Conservation (phyloP, 371 early-diverging fungal genomes). For the Mucor irregularis region DNA sequence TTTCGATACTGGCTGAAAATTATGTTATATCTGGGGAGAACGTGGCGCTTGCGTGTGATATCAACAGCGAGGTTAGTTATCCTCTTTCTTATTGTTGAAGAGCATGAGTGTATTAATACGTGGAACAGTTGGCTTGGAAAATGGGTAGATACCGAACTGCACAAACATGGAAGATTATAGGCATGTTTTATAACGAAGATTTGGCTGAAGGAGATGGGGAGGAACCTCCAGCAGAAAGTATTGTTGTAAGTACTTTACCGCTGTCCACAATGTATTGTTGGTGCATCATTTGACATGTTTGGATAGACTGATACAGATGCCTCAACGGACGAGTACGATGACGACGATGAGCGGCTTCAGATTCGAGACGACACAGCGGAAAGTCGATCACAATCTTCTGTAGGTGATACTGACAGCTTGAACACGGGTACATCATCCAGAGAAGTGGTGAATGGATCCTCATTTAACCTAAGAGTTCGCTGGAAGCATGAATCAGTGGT, state of each 20-base stretch:
- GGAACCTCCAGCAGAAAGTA: neutral
- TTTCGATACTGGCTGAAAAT: slow-evolving; percentile 67
- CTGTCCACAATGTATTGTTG: neutral
- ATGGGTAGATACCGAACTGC: slow-evolving; percentile 67
- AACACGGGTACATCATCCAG: slow-evolving; percentile 13
- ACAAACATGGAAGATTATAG: slow-evolving; percentile 82
- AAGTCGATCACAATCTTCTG: slow-evolving; percentile 16
- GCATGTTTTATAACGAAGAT: slow-evolving; percentile 57
- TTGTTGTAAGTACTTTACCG: neutral
- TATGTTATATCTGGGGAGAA: slow-evolving; percentile 53
- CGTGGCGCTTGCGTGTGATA: slow-evolving; percentile 60
- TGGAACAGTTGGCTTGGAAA: slow-evolving; percentile 58
- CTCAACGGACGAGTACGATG: neutral
- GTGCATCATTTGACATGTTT: neutral
- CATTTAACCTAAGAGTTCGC: slow-evolving; percentile 33
- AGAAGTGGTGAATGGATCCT: neutral
- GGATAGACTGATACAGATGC: neutral
- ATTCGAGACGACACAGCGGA: slow-evolving; percentile 15
- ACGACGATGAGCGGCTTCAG: neutral
- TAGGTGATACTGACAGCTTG: slow-evolving; percentile 15
- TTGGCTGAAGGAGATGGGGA: slow-evolving; percentile 14
- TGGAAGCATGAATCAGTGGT: slow-evolving; percentile 65
- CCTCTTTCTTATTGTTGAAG: neutral
- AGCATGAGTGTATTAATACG: neutral
- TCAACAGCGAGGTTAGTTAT: slow-evolving; percentile 61